Percentiles rank a stretch among this genome's conserved stretches.
Evolutionary conservation across 306 rosid species (phyloP).

Genomic region (Malus sylvestris): DNA sequence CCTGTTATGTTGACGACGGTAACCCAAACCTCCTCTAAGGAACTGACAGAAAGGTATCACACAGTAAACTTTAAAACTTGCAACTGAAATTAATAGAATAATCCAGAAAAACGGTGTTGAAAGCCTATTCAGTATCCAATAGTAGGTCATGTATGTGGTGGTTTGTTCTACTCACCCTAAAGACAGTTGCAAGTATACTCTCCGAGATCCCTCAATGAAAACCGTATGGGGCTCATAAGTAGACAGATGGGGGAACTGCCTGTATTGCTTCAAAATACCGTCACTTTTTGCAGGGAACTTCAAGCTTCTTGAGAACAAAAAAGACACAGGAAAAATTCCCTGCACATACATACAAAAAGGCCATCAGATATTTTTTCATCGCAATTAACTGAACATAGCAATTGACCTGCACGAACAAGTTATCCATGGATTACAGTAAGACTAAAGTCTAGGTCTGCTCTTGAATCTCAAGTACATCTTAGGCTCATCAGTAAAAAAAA

Average conservation of each 20-base stretch:
- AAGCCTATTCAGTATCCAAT: neutral
- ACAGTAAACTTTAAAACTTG: slow-evolving; percentile 1
- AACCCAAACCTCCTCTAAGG: slow-evolving; percentile 90
- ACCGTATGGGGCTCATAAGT: slow-evolving; percentile 33
- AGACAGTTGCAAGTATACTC: slow-evolving; percentile 72
- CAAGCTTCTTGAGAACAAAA: slow-evolving; percentile 73
- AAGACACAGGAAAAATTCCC: slow-evolving; percentile 83
- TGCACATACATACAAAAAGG: slow-evolving; percentile 28
- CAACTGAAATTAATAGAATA: neutral
- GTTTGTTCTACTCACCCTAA: slow-evolving; percentile 64
- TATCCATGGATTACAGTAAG: neutral
- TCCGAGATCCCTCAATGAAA: slow-evolving; percentile 39
- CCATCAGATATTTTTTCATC: slow-evolving; percentile 16
- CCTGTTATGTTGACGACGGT: slow-evolving; percentile 89
- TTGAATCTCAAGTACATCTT: neutral
- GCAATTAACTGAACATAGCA: neutral
- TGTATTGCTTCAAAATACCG: slow-evolving; percentile 46
- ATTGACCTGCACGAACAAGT: neutral
- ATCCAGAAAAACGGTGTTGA: neutral
- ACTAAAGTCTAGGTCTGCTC: neutral
- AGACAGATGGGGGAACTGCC: slow-evolving; percentile 49
- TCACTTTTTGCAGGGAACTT: slow-evolving; percentile 58
- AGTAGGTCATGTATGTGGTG: neutral
- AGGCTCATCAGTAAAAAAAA: neutral
- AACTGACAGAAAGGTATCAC: slow-evolving; percentile 37